Conservation (phyloP, 257 asterid genomes). For the Nicotiana benthamiana region DNA sequence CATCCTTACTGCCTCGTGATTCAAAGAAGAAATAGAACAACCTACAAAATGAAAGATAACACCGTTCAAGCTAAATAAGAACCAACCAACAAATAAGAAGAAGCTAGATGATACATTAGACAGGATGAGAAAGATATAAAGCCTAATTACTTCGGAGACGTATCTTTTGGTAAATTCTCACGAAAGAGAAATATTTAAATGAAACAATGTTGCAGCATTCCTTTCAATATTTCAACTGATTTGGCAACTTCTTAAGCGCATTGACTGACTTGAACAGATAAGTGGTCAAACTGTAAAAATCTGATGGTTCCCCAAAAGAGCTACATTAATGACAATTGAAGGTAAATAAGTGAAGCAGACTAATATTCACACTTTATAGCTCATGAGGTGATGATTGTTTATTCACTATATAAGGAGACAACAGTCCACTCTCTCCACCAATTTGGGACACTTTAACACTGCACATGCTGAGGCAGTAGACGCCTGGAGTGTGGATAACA, state of each 20-base stretch:
- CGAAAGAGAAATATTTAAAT: not conserved
- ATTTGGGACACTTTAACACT: too few species aligned
- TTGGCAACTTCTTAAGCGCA: too few species aligned
- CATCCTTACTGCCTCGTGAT: conserved; percentile 62
- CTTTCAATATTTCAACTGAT: too few species aligned
- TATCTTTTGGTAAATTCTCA: not conserved
- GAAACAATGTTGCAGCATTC: not conserved
- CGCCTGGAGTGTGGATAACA: too few species aligned
- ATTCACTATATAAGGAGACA: too few species aligned
- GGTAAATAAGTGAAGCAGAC: not conserved
- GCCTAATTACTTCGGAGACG: not conserved
- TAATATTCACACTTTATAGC: not conserved
- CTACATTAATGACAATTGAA: not conserved
- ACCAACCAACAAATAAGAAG: not conserved
- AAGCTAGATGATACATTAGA: not conserved
- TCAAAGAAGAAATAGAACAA: conserved; percentile 94
- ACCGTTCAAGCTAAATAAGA: not conserved
- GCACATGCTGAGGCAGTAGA: too few species aligned
- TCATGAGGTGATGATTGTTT: too few species aligned
- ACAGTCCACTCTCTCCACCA: too few species aligned
- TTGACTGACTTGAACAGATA: not conserved
- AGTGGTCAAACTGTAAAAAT: not conserved
- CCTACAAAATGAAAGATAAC: conserved; percentile 33
- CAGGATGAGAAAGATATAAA: not conserved
- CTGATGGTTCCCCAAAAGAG: not conserved